phyloP scores from a whole-genome alignment of 768 basidiomycete species.

The Rhodotorula sphaerocarpa region DNA sequence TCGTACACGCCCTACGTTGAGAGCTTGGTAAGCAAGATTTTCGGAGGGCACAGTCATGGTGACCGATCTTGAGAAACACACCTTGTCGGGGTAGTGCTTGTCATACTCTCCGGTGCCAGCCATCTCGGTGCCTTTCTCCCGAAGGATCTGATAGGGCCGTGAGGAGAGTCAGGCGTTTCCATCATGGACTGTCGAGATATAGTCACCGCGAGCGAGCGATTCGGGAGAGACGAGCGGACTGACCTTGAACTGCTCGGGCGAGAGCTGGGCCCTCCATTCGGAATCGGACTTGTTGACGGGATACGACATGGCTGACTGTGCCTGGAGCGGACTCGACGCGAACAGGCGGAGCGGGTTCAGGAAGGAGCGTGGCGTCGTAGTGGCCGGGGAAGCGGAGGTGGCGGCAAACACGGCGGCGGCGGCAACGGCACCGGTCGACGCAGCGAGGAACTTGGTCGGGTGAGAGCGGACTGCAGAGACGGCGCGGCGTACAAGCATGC shows the following conservation, averaged over 20 bases:
- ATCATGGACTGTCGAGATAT: neutral
- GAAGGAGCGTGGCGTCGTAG: neutral
- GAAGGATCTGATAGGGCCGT: slow-evolving; percentile 26
- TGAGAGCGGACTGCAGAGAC: neutral
- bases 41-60: neutral
- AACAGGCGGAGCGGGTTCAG: slow-evolving; percentile 10
- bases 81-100: slow-evolving; percentile 33
- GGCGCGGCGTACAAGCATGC: slow-evolving; percentile 14
- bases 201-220: neutral
- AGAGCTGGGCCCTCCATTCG: slow-evolving; percentile 34
- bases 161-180: neutral
- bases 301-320: slow-evolving; percentile 5
- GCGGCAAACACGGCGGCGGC: neutral
- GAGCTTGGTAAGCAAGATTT: no score
- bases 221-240: neutral
- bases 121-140: slow-evolving; percentile 37
- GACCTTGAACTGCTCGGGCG: slow-evolving; percentile 36
- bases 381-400: neutral
- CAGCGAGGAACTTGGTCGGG: slow-evolving; percentile 6
- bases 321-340: neutral
- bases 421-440: slow-evolving; percentile 8
- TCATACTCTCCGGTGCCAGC: slow-evolving; percentile 37
- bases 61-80: neutral
- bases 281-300: slow-evolving; percentile 14
- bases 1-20: slow-evolving; percentile 32